These are phyloP conservation scores for Diatrype stigma DNA, from an alignment of 2,329 filamentous ascomycete genomes.

Conservation along the genomic window DNA sequence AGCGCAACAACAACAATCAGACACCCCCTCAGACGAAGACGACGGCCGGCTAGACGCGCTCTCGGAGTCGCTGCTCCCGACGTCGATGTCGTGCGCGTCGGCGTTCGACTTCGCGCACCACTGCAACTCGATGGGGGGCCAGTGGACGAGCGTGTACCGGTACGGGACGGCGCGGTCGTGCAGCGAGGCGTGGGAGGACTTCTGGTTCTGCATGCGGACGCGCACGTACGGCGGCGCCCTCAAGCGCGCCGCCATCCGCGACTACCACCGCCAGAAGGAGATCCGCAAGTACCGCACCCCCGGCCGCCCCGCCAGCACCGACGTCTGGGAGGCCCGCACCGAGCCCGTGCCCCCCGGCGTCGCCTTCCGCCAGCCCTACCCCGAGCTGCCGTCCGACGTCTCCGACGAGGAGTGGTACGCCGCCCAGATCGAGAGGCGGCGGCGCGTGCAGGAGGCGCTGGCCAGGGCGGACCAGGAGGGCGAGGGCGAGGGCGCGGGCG, in stretches of 20 bases:
- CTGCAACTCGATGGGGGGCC: constrained; percentile 86
- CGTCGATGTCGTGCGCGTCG: constrained; percentile 80
- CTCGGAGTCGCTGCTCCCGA: constrained; percentile 69
- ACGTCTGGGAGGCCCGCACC: constrained; percentile 78
- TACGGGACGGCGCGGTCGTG: constrained; percentile 74
- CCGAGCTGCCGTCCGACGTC: constrained; percentile 26
- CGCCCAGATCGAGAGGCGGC: constrained; percentile 28
- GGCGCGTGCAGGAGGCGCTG: constrained; percentile 15
- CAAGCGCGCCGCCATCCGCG: constrained; percentile 58
- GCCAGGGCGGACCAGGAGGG: no score
- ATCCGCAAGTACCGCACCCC: constrained; percentile 59
- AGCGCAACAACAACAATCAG: constrained; percentile 6
- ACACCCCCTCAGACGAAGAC: constrained; percentile 3
- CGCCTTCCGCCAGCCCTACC: constrained; percentile 41
- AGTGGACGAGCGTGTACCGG: constrained; percentile 89
- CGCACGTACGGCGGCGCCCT: constrained; percentile 57
- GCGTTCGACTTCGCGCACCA: constrained; percentile 93
- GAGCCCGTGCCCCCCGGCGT: constrained; percentile 50
- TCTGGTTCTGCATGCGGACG: constrained; percentile 96
- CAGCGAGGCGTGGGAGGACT: constrained; percentile 83
- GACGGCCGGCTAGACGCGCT: constrained; percentile 43
- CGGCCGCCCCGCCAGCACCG: constrained; percentile 71
- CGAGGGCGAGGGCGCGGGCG: no score
- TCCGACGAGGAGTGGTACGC: constrained; percentile 41
- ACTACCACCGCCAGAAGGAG: constrained; percentile 65